Percentiles rank a stretch among this genome's conserved stretches.
These are phyloP conservation scores for Globisporangium nodosum DNA, from an alignment of 352 stramenopile genomes.

Conservation along the genomic window DNA sequence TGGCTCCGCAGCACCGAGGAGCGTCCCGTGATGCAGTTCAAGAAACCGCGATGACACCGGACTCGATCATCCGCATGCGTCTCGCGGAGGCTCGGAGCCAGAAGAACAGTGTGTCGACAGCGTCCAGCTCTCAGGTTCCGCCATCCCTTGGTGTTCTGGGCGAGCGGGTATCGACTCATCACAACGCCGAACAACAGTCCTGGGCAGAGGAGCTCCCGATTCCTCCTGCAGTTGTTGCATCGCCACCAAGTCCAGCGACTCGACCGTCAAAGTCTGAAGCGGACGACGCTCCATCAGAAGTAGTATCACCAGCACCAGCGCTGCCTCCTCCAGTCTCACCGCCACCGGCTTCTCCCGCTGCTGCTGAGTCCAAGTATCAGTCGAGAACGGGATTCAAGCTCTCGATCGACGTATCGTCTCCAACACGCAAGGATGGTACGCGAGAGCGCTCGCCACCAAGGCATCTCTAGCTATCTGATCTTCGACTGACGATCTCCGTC, in stretches of 20 bases:
- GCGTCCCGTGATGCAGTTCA: background rate
- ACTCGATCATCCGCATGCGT: slow-evolving; percentile 41
- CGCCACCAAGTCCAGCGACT: background rate
- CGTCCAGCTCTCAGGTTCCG: background rate
- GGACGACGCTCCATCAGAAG: background rate
- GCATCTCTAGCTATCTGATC: no score
- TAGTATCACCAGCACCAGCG: background rate
- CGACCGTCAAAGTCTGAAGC: background rate
- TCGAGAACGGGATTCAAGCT: slow-evolving; percentile 41
- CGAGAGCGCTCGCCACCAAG: background rate
- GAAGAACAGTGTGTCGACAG: slow-evolving; percentile 10
- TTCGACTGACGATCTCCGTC: background rate
- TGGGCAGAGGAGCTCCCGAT: background rate
- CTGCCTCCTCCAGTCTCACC: slow-evolving; percentile 4
- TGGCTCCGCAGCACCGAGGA: background rate
- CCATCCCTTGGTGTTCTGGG: background rate
- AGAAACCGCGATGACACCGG: slow-evolving; percentile 17
- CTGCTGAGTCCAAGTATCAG: slow-evolving; percentile 44
- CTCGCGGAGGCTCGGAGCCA: slow-evolving; percentile 27
- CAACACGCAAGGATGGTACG: slow-evolving; percentile 39
- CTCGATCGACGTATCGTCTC: slow-evolving; percentile 40
- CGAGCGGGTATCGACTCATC: background rate
- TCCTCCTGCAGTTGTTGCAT: background rate
- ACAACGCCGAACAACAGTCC: background rate
- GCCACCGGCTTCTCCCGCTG: slow-evolving; percentile 7